Evolutionary conservation across 805 yeast genomes (phyloP), one percentile per base, ranked within the genome.

Genomic region (Starmera dryadoides): DNA sequence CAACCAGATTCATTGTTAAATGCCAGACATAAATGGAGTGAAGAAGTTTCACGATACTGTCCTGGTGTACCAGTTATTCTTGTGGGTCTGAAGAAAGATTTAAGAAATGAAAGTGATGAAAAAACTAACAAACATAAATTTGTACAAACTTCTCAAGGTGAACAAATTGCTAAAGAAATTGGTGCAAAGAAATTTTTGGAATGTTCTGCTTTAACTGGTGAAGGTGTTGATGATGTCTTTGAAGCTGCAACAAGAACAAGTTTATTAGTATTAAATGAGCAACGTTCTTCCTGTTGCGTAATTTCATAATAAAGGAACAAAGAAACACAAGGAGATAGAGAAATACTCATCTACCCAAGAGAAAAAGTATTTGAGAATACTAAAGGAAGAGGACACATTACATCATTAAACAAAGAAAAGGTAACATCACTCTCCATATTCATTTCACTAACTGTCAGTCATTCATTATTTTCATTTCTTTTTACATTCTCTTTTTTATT

Each of bases 181-280:
- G 95, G 95, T 4, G 96, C 96, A 1, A 79, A 82, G 46, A 73
- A 68, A 44, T 89, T 86, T 56, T 62, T 89, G 55, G 96, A 89
- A 53, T 86, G 96, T 55, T 84, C 95, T 35, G 87, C 97, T 1
- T 65, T 89, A 48, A 86, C 95, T 2, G 97, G 97, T 4, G 95
- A 86, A 56, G 95, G 95, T 11, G 97, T 89, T 18, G 96, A 88
- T 59, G 94, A 86, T 55, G 89, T 89, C 2, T 88, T 89, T 58
- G 97, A 89, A 61, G 77, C 78, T 37, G 96, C 97, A 14, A 86
- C 95, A 1, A 70, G 97, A 49, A 80, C 89, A 3, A 81, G 93
- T 54, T 63, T 87, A 40, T 61, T 87, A 32, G 73, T 75, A 17
- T 68, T 70, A 36, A 65, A 71, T 35, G 68, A 68, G 22, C 68